Evolutionary conservation across 495 filamentous ascomycete genomes (phyloP), one percentile per base, ranked within the genome.

Genomic region (Beverwykella pulmonaria): DNA sequence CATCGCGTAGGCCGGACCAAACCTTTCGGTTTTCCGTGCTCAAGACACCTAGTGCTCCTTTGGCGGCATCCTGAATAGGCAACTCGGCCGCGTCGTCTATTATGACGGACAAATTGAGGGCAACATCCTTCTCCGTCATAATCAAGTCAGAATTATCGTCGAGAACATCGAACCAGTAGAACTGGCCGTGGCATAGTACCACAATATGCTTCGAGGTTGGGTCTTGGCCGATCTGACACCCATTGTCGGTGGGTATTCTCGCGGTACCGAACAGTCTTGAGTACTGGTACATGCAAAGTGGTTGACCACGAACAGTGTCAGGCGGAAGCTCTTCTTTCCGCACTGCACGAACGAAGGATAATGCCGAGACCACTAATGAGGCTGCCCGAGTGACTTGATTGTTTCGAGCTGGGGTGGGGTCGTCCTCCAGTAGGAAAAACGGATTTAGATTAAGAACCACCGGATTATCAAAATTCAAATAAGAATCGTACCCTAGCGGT

Each of bases 81-180:
- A 87, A 95, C 67, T 94, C 87, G 23, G 88, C 81, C 9, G 94
- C 92, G 76, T 98, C 94, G 56, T 95, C 90, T 52, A 96, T 82
- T 63, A 98, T 92, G 25, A 93, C 93, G 70, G 95, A 90, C 41
- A 98, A 80, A 73, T 98, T 98, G 69, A 97, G 82, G 5, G 90
- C 86, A 49, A 98, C 84, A 76, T 98, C 94, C 73, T 92, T 93
- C 78, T 98, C 94, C 1, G 87, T 94, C 93, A 98, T 97, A 78
- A 98, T 97, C 54, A 95, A 78, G 71, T 98, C 94, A 8, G 89
- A 88, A 74, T 96, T 94, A 70, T 94, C 90, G 69, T 98, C 94
- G 20, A 98, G 79, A 1, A 96, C 93, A 76, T 98, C 94, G 71
- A 98, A 98, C 93, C 94, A 98, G 73, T 98, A 98, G 78, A 98